Evolutionary conservation across 23 red algal genomes (phyloP).

Genomic region (Cyanidioschyzon merolae): DNA sequence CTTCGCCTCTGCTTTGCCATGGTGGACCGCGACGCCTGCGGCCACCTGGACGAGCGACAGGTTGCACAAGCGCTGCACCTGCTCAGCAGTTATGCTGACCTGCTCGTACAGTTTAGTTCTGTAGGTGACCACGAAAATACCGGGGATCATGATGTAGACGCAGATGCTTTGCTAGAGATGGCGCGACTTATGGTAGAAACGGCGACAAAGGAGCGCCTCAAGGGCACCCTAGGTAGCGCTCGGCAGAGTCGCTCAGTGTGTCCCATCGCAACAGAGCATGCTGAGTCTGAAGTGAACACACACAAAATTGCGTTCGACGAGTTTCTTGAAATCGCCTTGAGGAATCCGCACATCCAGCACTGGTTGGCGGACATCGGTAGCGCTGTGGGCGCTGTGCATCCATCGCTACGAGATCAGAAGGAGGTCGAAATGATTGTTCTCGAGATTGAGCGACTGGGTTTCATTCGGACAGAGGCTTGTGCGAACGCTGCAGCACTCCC

Average conservation of each 20-base stretch:
- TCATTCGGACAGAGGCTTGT: constrained; percentile 21
- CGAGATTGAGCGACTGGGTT: constrained; percentile 57
- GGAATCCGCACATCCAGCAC: constrained; percentile 35
- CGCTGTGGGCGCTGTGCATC: constrained; percentile 34
- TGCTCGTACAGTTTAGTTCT: constrained; percentile 31
- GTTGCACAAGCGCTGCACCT: constrained; percentile 43
- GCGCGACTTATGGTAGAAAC: background rate
- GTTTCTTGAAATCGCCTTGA: constrained; percentile 38
- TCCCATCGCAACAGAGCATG: too few relatives aligned
- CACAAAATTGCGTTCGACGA: constrained; percentile 56
- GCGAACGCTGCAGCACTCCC: background rate
- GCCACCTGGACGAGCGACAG: constrained; percentile 36
- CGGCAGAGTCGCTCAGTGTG: background rate
- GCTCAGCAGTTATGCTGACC: constrained; percentile 40
- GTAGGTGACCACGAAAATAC: constrained; percentile 24
- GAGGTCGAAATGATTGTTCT: constrained; percentile 46
- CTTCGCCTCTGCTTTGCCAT: constrained; percentile 63
- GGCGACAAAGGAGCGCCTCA: background rate
- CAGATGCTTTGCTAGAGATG: constrained; percentile 27
- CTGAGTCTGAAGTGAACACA: background rate
- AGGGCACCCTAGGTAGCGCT: background rate
- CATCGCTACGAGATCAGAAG: constrained; percentile 19
- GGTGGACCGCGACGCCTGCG: constrained; percentile 50
- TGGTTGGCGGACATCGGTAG: constrained; percentile 51
- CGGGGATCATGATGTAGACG: constrained; percentile 28